Conservation (phyloP, 345 rosid species). For the Camelina neglecta region DNA sequence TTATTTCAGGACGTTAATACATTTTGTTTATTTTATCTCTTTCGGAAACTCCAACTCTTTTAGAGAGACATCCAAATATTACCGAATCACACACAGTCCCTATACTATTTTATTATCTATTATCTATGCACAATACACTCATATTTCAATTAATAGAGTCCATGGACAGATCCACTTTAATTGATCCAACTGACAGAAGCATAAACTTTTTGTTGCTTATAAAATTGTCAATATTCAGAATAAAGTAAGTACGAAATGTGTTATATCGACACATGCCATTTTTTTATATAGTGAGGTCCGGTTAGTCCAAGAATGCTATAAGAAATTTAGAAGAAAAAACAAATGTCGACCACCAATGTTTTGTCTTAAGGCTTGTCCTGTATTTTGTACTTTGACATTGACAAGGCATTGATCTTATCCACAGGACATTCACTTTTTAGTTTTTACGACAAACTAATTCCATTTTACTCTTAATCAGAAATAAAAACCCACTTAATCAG, state of each 20-base stretch:
- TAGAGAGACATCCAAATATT: conserved; percentile 10
- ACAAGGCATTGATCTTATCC: conserved; percentile 39
- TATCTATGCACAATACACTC: conserved; percentile 11
- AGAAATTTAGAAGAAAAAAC: conserved; percentile 16
- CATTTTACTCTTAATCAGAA: not conserved
- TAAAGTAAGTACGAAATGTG: conserved; percentile 1
- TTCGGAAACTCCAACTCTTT: conserved; percentile 14
- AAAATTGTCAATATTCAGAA: not conserved
- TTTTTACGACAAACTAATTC: not conserved
- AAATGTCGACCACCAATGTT: conserved; percentile 14
- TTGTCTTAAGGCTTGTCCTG: conserved; percentile 14
- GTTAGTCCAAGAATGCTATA: conserved; percentile 8
- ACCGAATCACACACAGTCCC: not conserved
- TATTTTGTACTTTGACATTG: conserved; percentile 34
- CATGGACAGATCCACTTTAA: conserved; percentile 11
- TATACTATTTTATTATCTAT: not conserved
- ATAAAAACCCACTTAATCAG: not conserved
- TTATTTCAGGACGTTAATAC: conserved; percentile 21
- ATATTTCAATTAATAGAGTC: conserved; percentile 12
- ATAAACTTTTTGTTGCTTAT: conserved; percentile 13
- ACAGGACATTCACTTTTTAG: conserved; percentile 7
- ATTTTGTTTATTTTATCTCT: conserved; percentile 12
- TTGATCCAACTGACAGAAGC: conserved; percentile 10
- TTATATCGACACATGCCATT: conserved; percentile 9
- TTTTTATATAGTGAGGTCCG: conserved; percentile 16